Evolutionary conservation across 2,329 filamentous ascomycete species (phyloP).

Genomic region (Trichoderma lentiforme): DNA sequence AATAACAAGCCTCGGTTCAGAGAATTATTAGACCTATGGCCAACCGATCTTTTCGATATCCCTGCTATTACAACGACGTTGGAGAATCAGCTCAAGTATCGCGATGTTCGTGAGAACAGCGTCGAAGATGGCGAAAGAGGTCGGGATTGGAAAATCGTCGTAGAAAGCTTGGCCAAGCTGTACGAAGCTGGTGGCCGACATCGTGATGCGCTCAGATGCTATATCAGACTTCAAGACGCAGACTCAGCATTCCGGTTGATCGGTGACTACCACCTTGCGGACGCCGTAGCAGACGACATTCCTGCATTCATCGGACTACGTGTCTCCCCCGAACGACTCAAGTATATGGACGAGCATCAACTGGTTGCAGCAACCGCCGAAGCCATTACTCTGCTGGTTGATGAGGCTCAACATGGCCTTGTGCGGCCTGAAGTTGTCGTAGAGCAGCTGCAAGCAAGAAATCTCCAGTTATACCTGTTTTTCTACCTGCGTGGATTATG

Average conservation of each 20-base stretch:
- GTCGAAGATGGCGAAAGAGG: conserved; percentile 69
- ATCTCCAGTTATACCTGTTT: conserved; percentile 73
- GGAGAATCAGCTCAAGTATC: conserved; percentile 75
- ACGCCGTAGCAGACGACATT: conserved; percentile 85
- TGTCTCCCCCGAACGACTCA: conserved; percentile 68
- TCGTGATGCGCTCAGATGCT: conserved; percentile 81
- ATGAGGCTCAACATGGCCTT: conserved; percentile 86
- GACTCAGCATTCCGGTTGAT: conserved; percentile 86
- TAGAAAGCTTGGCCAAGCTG: conserved; percentile 79
- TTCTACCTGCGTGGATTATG: conserved; percentile 89
- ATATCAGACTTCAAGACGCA: conserved; percentile 87
- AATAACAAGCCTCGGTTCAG: conserved; percentile 72
- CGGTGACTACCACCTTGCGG: conserved; percentile 82
- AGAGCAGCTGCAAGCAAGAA: conserved; percentile 66
- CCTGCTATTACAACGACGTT: conserved; percentile 72
- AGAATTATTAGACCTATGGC: conserved; percentile 78
- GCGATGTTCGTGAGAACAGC: conserved; percentile 71
- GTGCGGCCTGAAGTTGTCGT: conserved; percentile 77
- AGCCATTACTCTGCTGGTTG: conserved; percentile 79
- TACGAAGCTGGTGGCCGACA: conserved; percentile 78
- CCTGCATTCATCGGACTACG: conserved; percentile 82
- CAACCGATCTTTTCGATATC: conserved; percentile 78
- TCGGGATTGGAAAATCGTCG: conserved; percentile 84
- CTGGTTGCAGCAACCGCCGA: conserved; percentile 78
- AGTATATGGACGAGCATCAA: conserved; percentile 63